Conservation (phyloP, 1,284 basidiomycete genomes). For the Irpex sp. region DNA sequence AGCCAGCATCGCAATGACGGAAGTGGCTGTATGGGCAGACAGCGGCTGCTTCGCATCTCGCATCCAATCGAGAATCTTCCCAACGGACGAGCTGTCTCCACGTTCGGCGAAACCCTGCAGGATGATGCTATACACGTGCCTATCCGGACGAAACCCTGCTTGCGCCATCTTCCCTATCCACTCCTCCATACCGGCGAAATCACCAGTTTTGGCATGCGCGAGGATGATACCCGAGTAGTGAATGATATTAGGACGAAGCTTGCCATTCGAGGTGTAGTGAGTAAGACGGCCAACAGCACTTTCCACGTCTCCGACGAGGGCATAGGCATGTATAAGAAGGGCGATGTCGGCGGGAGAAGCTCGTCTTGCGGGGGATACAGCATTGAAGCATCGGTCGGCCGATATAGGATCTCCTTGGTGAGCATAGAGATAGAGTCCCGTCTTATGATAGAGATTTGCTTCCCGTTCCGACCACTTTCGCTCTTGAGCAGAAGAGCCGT, state of each 20-base stretch:
- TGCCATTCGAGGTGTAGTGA: slow-evolving; percentile 44
- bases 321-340: slow-evolving; percentile 53
- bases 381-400: slow-evolving; percentile 41
- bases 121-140: slow-evolving; percentile 57
- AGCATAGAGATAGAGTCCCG: slow-evolving; percentile 49
- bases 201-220: slow-evolving; percentile 47
- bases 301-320: slow-evolving; percentile 39
- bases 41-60: slow-evolving; percentile 45
- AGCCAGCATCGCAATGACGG: slow-evolving; percentile 68
- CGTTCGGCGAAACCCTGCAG: slow-evolving; percentile 57
- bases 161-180: slow-evolving; percentile 57
- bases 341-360: slow-evolving; percentile 29
- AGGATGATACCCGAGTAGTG: slow-evolving; percentile 60
- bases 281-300: slow-evolving; percentile 50
- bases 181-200: slow-evolving; percentile 47
- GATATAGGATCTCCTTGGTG: slow-evolving; percentile 44
- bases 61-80: slow-evolving; percentile 64
- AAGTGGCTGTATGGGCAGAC: slow-evolving; percentile 59
- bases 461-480: background rate
- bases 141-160: slow-evolving; percentile 48
- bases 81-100: slow-evolving; percentile 55
- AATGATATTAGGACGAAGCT: slow-evolving; percentile 36
- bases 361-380: slow-evolving; percentile 29
- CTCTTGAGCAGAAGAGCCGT: background rate
- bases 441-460: slow-evolving; percentile 16